Base-by-base conservation (phyloP, 2,329 filamentous ascomycete species). In the Arachnomyces sp. region DNA sequence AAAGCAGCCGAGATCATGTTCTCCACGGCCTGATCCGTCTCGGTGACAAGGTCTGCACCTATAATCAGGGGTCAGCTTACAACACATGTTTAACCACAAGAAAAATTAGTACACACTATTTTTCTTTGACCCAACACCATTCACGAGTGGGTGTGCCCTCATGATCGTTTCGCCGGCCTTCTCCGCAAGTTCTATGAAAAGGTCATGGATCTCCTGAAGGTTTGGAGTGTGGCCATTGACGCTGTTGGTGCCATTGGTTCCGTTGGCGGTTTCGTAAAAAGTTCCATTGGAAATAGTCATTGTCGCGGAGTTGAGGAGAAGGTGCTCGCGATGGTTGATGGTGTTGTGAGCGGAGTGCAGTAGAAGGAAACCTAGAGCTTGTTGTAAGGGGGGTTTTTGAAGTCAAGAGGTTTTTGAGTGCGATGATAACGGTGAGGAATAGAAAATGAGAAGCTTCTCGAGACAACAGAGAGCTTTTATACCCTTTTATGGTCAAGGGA, bases 11-110 rank as follows among this genome's bases (percentile, higher is more conserved):
- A 77, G 31, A 80, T 70, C 57, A 76, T 68, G 15, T 65, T 68
- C 53, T 81, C 76, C 28, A 79, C 76, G 4, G 74, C 76, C 46
- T 69, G 73, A 57, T 81, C 77, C 42, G 76, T 79, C 59, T 79
- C 73, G 6, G 77, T 81, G 13, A 81, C 77, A 28, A 80, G 67
- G 52, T 81, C 76, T 43, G 74, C 74, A 39, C 72, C 72, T 74
- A 25, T 9, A 14, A 28, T 28, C 11, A 18, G n/a, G 3, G 32
- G 39, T 17, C 41, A 39, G 18, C 6, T 38, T 32, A 34, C 17
- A 16, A 31, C 20, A 5, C 20, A 7, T 28, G 8, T 9, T 12
- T 11, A 39, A 15, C 15, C 13, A 36, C 11, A 16, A n/a, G 13
- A 31, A 8, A 11, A 17, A 12, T 15, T 30, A 9, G 53, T n/a